Percentiles rank a stretch among this genome's conserved stretches.
These are phyloP conservation scores for Hyaloperonospora arabidopsidis DNA, from an alignment of 352 stramenopile genomes.

Conservation along the genomic window DNA sequence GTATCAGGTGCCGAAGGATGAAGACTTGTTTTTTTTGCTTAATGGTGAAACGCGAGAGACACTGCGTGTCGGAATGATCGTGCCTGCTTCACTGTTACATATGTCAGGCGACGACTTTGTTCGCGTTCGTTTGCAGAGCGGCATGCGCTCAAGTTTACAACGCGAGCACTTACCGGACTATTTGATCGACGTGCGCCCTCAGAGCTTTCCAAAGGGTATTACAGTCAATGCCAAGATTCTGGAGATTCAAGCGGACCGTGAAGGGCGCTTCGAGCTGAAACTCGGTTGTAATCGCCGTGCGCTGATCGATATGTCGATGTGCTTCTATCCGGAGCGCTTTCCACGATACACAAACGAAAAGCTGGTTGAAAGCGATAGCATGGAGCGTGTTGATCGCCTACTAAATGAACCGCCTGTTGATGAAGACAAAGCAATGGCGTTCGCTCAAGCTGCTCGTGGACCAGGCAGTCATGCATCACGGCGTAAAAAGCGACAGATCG, in stretches of 20 bases:
- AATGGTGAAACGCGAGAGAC: slow-evolving; percentile 80
- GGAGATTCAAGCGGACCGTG: slow-evolving; percentile 55
- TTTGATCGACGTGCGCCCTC: slow-evolving; percentile 49
- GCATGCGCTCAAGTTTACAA: slow-evolving; percentile 70
- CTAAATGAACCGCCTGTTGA: slow-evolving; percentile 67
- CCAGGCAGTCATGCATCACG: slow-evolving; percentile 35
- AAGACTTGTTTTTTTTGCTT: slow-evolving; percentile 83
- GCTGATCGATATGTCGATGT: slow-evolving; percentile 67
- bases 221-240: slow-evolving; percentile 85
- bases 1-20: slow-evolving; percentile 76
- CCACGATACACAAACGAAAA: slow-evolving; percentile 46
- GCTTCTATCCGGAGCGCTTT: slow-evolving; percentile 55
- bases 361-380: slow-evolving; percentile 57
- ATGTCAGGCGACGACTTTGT: slow-evolving; percentile 82
- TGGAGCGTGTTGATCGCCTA: slow-evolving; percentile 61
- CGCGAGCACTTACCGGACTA: slow-evolving; percentile 79
- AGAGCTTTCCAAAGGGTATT: slow-evolving; percentile 70
- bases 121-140: slow-evolving; percentile 75
- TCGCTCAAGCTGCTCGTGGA: slow-evolving; percentile 28
- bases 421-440: slow-evolving; percentile 54
- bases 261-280: slow-evolving; percentile 66
- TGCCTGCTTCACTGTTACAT: slow-evolving; percentile 77
- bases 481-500: slow-evolving; percentile 84
- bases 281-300: slow-evolving; percentile 71
- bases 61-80: slow-evolving; percentile 75